Percentiles rank a stretch among this genome's conserved stretches.
Conservation (phyloP, 768 basidiomycete genomes). For the Agaricus sinodeliciosus region DNA sequence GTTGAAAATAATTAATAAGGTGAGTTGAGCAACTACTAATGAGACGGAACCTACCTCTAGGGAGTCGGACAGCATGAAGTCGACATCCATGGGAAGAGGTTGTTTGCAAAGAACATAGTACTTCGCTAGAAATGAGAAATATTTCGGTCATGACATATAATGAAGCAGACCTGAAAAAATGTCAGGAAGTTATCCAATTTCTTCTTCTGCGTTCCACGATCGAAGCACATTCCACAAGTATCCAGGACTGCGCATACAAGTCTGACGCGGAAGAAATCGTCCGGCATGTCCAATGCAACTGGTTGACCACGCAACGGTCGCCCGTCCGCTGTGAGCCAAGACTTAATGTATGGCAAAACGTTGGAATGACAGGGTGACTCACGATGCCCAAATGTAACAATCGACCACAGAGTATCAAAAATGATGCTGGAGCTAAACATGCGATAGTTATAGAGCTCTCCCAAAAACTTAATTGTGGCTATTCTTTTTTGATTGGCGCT, state of each 20-base stretch:
- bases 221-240: constrained; percentile 97
- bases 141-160: neutral
- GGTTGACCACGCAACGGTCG: constrained; percentile 75
- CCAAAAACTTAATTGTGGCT: constrained; percentile 90
- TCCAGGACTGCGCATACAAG: constrained; percentile 90
- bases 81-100: constrained; percentile 91
- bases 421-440: constrained; percentile 83
- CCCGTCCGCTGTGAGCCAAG: constrained; percentile 61
- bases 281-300: constrained; percentile 80
- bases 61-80: constrained; percentile 95
- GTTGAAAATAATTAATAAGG: neutral
- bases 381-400: constrained; percentile 97
- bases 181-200: constrained; percentile 89
- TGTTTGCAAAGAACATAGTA: constrained; percentile 90
- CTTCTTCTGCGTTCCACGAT: constrained; percentile 85
- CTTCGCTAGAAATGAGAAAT: constrained; percentile 23
- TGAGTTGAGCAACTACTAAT: neutral
- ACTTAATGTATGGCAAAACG: neutral
- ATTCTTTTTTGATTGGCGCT: constrained; percentile 91
- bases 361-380: constrained; percentile 26
- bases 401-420: constrained; percentile 90
- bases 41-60: constrained; percentile 55
- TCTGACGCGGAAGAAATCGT: constrained; percentile 93
- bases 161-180: constrained; percentile 77
- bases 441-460: constrained; percentile 96